phyloP scores from a whole-genome alignment of 805 yeast genomes.

The Candida vaughaniae region DNA sequence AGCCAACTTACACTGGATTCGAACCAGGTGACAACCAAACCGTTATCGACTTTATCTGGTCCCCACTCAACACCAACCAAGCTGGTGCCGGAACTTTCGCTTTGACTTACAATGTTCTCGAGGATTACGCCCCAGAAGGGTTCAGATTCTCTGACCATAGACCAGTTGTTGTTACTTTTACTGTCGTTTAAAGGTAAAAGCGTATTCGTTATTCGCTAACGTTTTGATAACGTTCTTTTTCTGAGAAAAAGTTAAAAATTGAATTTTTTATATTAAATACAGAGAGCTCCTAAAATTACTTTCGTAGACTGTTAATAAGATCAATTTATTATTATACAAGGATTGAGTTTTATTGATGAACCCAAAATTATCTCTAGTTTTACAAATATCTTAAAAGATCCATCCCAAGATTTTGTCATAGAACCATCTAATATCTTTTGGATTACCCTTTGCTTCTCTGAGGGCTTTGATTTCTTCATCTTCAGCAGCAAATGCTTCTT shows the following conservation, averaged over 20 bases:
- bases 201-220: too few species aligned
- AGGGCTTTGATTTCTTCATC: conserved; percentile 34
- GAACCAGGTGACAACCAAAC: conserved; percentile 19
- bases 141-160: conserved; percentile 47
- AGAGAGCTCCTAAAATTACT: too few species aligned
- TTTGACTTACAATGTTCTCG: conserved; percentile 29
- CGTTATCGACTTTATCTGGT: conserved; percentile 41
- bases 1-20: conserved; percentile 43
- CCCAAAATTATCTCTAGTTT: background rate
- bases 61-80: conserved; percentile 25
- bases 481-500: conserved; percentile 34
- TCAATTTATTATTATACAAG: conserved; percentile 7
- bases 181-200: background rate
- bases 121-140: conserved; percentile 31
- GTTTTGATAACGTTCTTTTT: too few species aligned
- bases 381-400: conserved; percentile 34
- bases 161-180: conserved; percentile 30
- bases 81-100: conserved; percentile 16
- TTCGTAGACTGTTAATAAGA: too few species aligned
- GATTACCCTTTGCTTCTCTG: conserved; percentile 43
- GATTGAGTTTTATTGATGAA: background rate
- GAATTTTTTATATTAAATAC: too few species aligned
- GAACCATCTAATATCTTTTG: conserved; percentile 44
- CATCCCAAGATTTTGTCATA: conserved; percentile 50
- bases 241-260: too few species aligned